Conservation (phyloP, 495 filamentous ascomycete genomes). For the Penicillium waksmanii region DNA sequence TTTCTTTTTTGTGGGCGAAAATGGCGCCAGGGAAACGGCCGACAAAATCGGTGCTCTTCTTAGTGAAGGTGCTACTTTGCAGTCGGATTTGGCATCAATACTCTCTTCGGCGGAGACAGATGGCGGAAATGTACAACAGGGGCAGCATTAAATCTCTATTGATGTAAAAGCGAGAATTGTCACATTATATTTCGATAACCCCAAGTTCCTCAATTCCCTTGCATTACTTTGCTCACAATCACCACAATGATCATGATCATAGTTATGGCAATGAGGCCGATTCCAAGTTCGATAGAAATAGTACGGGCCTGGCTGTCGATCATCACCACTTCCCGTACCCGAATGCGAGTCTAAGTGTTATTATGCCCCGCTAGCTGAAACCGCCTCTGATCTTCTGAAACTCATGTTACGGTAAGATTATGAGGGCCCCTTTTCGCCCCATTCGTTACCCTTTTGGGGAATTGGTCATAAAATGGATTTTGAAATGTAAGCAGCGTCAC, state of each 20-base stretch:
- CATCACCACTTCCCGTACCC: neutral
- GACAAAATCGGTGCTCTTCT: slow-evolving; percentile 14
- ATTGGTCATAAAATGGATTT: neutral
- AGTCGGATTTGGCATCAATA: neutral
- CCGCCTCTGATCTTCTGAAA: neutral
- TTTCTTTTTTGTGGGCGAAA: slow-evolving; percentile 33
- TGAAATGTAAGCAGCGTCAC: neutral
- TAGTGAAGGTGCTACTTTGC: slow-evolving; percentile 5
- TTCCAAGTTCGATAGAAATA: neutral
- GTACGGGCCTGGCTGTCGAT: neutral
- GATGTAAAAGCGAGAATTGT: too few relatives aligned
- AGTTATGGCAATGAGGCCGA: neutral
- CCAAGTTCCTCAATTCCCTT: neutral
- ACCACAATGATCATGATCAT: neutral
- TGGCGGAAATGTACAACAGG: neutral
- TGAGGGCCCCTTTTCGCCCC: neutral
- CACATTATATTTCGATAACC: neutral
- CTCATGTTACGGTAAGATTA: neutral
- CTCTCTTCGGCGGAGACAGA: neutral
- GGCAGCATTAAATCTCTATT: too few relatives aligned
- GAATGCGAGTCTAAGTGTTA: neutral
- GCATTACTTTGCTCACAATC: neutral
- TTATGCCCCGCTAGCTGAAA: neutral
- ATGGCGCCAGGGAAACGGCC: slow-evolving; percentile 21
- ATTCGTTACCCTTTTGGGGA: slow-evolving; percentile 1